Percentiles rank a stretch among this genome's conserved stretches.
These are phyloP conservation scores for Trametes cinnabarina DNA, from an alignment of 768 basidiomycete genomes.

Conservation along the genomic window DNA sequence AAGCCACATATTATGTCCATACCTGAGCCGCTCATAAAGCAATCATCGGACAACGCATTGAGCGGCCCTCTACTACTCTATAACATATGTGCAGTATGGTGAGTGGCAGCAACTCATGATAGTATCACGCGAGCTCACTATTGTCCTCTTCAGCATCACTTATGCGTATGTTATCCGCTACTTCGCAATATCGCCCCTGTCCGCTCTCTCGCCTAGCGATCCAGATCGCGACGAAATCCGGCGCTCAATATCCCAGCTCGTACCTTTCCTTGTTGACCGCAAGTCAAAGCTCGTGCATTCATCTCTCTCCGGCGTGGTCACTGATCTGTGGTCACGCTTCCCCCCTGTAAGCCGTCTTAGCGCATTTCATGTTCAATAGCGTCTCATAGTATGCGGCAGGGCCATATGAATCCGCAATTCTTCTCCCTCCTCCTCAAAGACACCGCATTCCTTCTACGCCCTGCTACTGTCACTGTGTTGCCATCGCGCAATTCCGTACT, in stretches of 20 bases:
- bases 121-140: too few relatives aligned
- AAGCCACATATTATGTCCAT: constrained; percentile 46
- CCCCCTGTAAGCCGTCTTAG: constrained; percentile 41
- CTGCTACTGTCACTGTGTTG: constrained; percentile 34
- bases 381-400: constrained; percentile 23
- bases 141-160: constrained; percentile 57
- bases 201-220: constrained; percentile 37
- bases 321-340: constrained; percentile 66
- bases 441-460: constrained; percentile 49
- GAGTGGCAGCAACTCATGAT: constrained; percentile 28
- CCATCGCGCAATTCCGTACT: not conserved
- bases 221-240: constrained; percentile 48
- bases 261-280: constrained; percentile 64
- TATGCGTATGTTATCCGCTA: constrained; percentile 68
- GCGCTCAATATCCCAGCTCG: constrained; percentile 46
- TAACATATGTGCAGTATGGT: constrained; percentile 71
- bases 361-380: not conserved
- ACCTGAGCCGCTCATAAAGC: constrained; percentile 44
- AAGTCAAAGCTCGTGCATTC: constrained; percentile 54
- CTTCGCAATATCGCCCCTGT: constrained; percentile 58
- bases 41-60: constrained; percentile 17
- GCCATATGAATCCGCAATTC: constrained; percentile 35
- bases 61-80: constrained; percentile 48
- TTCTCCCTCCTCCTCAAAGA: constrained; percentile 59
- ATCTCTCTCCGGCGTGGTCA: constrained; percentile 50